Evolutionary conservation across 1,284 basidiomycete genomes (phyloP).

Genomic region (Sphagnurus paluster): DNA sequence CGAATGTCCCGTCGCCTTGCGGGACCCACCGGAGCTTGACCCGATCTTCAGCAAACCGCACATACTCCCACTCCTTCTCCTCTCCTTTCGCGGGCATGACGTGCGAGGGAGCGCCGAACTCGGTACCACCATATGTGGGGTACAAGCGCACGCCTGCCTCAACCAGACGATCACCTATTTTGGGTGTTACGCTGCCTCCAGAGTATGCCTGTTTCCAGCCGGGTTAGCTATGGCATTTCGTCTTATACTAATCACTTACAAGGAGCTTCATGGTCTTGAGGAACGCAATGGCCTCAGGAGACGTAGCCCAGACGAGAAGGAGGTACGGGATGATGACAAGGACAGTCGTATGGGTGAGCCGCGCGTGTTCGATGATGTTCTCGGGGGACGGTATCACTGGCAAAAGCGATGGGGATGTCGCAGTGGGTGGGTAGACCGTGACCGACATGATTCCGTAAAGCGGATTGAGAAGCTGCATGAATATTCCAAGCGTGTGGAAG

Average conservation of each 20-base stretch:
- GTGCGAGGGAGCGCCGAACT: slow-evolving; percentile 14
- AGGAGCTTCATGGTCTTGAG: slow-evolving; percentile 10
- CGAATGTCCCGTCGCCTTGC: slow-evolving; percentile 40
- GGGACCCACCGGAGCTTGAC: slow-evolving; percentile 32
- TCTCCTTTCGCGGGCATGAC: slow-evolving; percentile 3
- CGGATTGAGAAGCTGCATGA: slow-evolving; percentile 14
- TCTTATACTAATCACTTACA: no score
- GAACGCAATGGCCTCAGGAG: slow-evolving; percentile 8
- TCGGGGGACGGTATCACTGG: slow-evolving; percentile 18
- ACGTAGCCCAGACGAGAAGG: slow-evolving; percentile 16
- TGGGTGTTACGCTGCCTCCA: slow-evolving; percentile 16
- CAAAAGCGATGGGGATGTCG: slow-evolving; percentile 2
- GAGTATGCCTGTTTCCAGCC: no score
- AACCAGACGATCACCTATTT: slow-evolving; percentile 12
- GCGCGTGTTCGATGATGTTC: slow-evolving; percentile 20
- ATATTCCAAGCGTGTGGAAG: slow-evolving; percentile 21
- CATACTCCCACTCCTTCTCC: slow-evolving; percentile 18
- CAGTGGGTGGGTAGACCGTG: slow-evolving; percentile 17
- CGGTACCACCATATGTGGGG: slow-evolving; percentile 19
- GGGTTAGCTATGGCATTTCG: no score
- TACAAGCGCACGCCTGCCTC: slow-evolving; percentile 11
- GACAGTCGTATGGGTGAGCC: slow-evolving; percentile 6
- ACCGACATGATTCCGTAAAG: slow-evolving; percentile 14
- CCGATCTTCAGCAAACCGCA: slow-evolving; percentile 1
- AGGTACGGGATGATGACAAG: slow-evolving; percentile 13